A percentile compares a stretch with the other conserved stretches of the same genome.
phyloP scores from a whole-genome alignment of 345 rosid species.

The Eucalyptus decipiens region DNA sequence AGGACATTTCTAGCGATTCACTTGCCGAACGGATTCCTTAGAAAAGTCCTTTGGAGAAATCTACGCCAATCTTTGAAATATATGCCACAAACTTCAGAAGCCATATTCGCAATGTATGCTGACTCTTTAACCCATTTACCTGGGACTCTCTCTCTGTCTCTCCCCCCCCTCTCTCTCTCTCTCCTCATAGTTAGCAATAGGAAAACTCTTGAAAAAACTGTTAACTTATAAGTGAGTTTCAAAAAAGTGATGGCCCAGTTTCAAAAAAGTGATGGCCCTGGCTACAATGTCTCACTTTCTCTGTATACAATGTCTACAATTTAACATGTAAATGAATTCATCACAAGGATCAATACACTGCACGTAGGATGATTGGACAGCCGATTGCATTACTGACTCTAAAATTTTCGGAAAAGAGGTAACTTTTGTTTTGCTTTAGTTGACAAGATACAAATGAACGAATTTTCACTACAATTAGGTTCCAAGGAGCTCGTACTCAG shows the following conservation, averaged over 20 bases:
- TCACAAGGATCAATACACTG: background rate
- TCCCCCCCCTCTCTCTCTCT: background rate
- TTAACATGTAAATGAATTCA: background rate
- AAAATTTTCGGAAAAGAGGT: background rate
- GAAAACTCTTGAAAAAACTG: background rate
- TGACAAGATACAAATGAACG: background rate
- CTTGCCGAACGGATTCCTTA: background rate
- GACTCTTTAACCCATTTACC: background rate
- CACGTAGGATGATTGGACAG: background rate
- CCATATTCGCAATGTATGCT: background rate
- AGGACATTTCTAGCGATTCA: background rate
- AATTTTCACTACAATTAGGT: background rate
- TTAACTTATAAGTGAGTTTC: background rate
- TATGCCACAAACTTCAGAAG: background rate
- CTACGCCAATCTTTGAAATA: background rate
- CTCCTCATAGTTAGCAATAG: background rate
- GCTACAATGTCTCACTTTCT: background rate
- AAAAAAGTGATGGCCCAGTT: background rate
- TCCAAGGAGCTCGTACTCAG: background rate
- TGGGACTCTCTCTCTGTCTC: background rate
- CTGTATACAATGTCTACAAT: background rate
- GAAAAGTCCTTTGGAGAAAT: background rate
- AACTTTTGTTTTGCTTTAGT: background rate
- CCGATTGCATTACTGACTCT: background rate
- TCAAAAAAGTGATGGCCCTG: background rate